phyloP scores from a whole-genome alignment of 805 yeast genomes.

The Saitoella complicata region DNA sequence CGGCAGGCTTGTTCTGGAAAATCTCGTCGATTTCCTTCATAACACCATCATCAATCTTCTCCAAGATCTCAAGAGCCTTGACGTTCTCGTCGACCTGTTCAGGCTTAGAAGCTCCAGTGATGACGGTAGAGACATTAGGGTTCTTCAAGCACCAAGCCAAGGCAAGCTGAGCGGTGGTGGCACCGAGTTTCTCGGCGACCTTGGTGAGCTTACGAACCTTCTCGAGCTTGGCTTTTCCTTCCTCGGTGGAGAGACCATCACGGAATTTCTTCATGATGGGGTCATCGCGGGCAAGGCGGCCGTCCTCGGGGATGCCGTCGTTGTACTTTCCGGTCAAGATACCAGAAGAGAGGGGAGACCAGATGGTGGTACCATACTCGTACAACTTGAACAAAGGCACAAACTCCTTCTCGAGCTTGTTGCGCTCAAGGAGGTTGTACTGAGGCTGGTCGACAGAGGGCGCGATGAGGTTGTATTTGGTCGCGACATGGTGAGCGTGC shows the following conservation, averaged over 20 bases:
- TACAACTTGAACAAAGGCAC: slow-evolving; percentile 18
- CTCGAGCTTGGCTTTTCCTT: slow-evolving; percentile 14
- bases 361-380: slow-evolving; percentile 21
- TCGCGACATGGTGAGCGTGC: slow-evolving; percentile 21
- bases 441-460: slow-evolving; percentile 21
- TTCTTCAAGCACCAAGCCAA: slow-evolving; percentile 20
- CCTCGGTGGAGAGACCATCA: slow-evolving; percentile 12
- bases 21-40: slow-evolving; percentile 18
- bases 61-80: slow-evolving; percentile 18
- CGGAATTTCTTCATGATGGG: slow-evolving; percentile 6
- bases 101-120: slow-evolving; percentile 19
- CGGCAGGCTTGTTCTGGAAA: slow-evolving; percentile 16
- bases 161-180: slow-evolving; percentile 18
- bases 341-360: slow-evolving; percentile 21
- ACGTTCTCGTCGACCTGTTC: slow-evolving; percentile 19
- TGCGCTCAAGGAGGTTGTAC: slow-evolving; percentile 17
- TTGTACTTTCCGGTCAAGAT: slow-evolving; percentile 21
- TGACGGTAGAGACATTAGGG: slow-evolving; percentile 19
- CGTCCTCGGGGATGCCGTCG: slow-evolving; percentile 16
- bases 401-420: slow-evolving; percentile 18
- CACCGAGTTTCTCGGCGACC: slow-evolving; percentile 17
- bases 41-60: slow-evolving; percentile 16
- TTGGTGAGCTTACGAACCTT: slow-evolving; percentile 14
- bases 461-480: slow-evolving; percentile 18
- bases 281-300: slow-evolving; percentile 11